These are phyloP conservation scores for Fusarium sp. DNA, from an alignment of 2,329 filamentous ascomycete genomes.

Conservation along the genomic window DNA sequence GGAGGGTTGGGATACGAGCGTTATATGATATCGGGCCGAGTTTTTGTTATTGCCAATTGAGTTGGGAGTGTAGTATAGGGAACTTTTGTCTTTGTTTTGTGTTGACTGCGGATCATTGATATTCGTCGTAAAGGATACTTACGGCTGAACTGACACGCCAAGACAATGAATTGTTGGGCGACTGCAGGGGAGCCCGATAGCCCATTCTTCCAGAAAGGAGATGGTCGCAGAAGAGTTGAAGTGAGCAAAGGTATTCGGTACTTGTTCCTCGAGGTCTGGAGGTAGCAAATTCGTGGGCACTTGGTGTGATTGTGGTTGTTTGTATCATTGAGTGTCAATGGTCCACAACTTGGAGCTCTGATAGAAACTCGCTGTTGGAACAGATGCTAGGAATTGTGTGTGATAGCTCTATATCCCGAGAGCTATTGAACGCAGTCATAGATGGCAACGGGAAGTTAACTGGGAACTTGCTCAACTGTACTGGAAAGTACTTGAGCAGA, in stretches of 20 bases:
- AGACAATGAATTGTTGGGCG: not conserved
- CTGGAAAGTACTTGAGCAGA: no score
- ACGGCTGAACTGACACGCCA: not conserved
- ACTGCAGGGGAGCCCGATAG: not conserved
- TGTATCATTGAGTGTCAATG: not conserved
- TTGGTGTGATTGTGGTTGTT: not conserved
- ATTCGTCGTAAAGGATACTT: not conserved
- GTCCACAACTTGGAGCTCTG: not conserved
- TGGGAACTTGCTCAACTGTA: no score
- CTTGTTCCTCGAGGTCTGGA: not conserved
- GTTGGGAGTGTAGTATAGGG: not conserved
- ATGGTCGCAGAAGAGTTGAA: not conserved
- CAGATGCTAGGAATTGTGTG: not conserved
- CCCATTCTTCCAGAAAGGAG: no score
- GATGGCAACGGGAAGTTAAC: no score
- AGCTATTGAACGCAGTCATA: no score
- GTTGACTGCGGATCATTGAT: no score
- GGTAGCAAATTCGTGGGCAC: not conserved
- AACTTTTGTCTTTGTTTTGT: not conserved
- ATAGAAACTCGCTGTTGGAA: not conserved
- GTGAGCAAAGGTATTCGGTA: not conserved
- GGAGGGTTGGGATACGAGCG: not conserved
- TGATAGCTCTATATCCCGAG: not conserved
- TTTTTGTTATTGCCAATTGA: not conserved
- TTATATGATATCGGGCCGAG: conserved; percentile 19